Evolutionary conservation across 192 early-diverging fungal species (phyloP), one percentile per base, ranked within the genome.

Genomic region (Funneliformis mosseae): DNA sequence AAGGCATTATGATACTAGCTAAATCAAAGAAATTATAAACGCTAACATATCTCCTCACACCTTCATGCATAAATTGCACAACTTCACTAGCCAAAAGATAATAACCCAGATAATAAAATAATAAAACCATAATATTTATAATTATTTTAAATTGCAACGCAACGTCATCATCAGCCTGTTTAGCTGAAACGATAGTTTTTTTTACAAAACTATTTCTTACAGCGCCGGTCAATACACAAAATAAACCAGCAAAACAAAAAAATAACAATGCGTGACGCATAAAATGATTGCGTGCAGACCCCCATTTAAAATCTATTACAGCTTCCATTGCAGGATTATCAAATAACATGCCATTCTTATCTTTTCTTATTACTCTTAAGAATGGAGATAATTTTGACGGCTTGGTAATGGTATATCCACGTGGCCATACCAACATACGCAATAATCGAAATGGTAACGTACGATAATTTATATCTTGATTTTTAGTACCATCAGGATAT

Each of bases 311-410:
- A 28, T 64, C 27, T 28, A 64, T 27, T 64, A 64, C 27, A 64
- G 63, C 63, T 64, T 64, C 63, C 10, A 64, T 27, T 28, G 63
- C n/a, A 27, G 63, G 63, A 64, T 64, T 64, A 64, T 64, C 63
- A 28, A 27, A 12, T 27, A 64, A 3, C 1, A 64, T 14, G 1
- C 27, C 63, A 64, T 28, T 18, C 12, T 28, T 64, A 14, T 64
- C 27, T 14, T 64, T 23, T 64, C 63, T 64, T 4, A 64, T 8
- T 64, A 64, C 63, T 27, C 63, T 23, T 14, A 64, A 18, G 27
- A 64, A 64, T 7, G 50, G 50, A 7, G 50, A 55, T 55, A 55
- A 55, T 7, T 55, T 5, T 55, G 50, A 18, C 21, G 16, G 5
- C 21, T 55, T 55, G 5, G 5, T 55, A n/a, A 69, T 69, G 38